Conservation (phyloP, 2,329 filamentous ascomycete genomes). For the Allantophomopsis lycopodina region DNA sequence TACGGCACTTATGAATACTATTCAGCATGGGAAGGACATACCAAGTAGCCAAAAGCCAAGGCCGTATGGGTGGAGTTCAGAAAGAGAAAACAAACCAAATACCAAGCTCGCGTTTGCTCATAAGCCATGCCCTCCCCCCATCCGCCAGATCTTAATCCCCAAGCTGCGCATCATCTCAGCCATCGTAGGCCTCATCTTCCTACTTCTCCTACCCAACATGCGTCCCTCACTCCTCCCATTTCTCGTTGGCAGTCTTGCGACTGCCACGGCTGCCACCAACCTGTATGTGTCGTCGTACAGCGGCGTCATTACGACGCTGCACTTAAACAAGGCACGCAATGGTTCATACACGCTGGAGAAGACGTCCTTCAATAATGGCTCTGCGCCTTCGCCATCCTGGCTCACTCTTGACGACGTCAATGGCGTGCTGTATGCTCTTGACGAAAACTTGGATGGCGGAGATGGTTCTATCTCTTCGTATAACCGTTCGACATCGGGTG, state of each 20-base stretch:
- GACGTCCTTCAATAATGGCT: conserved; percentile 9
- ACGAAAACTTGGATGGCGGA: conserved; percentile 8
- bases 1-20: too few relatives aligned
- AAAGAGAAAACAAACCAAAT: too few relatives aligned
- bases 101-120: too few relatives aligned
- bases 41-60: too few relatives aligned
- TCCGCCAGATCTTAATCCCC: too few relatives aligned
- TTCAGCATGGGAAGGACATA: too few relatives aligned
- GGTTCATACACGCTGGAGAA: conserved; percentile 9
- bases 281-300: conserved; percentile 25
- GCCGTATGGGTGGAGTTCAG: too few relatives aligned
- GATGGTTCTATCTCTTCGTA: conserved; percentile 10
- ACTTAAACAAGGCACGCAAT: conserved; percentile 11
- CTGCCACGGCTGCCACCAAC: conserved; percentile 14
- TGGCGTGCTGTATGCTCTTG: conserved; percentile 12
- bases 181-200: too few relatives aligned
- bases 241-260: not conserved
- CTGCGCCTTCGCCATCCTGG: conserved; percentile 11
- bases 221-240: too few relatives aligned
- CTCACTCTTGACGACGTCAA: conserved; percentile 11
- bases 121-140: too few relatives aligned
- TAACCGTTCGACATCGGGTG: conserved; percentile 18
- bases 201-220: too few relatives aligned
- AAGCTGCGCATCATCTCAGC: too few relatives aligned
- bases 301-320: conserved; percentile 20